Percentiles rank a stretch among this genome's conserved stretches.
phyloP scores from a whole-genome alignment of 257 asterid genomes.

The Solanum dulcamara region DNA sequence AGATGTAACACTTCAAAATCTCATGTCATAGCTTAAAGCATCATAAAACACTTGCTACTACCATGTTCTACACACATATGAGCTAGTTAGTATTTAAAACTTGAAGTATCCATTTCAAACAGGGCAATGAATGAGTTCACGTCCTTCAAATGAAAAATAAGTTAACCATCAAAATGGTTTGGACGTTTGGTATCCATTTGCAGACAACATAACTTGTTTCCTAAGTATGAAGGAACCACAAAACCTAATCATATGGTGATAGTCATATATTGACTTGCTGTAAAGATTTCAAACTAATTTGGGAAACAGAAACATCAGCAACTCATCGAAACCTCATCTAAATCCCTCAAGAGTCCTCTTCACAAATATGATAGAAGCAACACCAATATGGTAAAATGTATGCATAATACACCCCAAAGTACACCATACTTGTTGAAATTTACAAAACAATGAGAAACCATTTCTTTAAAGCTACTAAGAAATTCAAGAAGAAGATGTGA shows the following conservation, averaged over 20 bases:
- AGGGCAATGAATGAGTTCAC: not conserved
- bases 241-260: not conserved
- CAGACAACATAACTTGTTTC: not conserved
- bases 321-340: not conserved
- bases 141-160: not conserved
- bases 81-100: not conserved
- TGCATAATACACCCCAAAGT: not conserved
- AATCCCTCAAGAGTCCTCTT: not conserved
- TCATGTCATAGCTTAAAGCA: not conserved
- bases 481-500: not conserved
- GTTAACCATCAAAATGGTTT: not conserved
- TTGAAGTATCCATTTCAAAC: not conserved
- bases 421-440: not conserved
- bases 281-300: not conserved
- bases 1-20: not conserved
- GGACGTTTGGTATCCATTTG: not conserved
- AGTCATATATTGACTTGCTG: not conserved
- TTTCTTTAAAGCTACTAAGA: not conserved
- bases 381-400: not conserved
- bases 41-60: not conserved
- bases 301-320: not conserved
- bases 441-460: not conserved
- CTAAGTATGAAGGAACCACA: not conserved
- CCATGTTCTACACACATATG: not conserved
- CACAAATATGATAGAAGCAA: not conserved